Evolutionary conservation across 2,329 filamentous ascomycete species (phyloP).

Genomic region (Talaromyces amestolkiae): DNA sequence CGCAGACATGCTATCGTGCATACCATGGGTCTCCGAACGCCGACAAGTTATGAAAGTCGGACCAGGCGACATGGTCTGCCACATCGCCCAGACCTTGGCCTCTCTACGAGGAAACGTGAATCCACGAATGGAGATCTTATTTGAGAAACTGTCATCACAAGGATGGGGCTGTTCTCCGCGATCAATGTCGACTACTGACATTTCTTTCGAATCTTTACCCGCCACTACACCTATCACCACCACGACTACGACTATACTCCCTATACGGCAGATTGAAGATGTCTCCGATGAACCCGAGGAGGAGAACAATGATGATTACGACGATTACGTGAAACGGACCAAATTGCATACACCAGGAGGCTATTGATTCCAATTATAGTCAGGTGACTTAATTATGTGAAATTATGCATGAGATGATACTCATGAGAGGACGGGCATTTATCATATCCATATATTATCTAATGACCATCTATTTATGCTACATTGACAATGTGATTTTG

Average conservation of each 20-base stretch:
- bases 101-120: constrained; percentile 19
- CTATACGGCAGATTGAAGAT: constrained; percentile 9
- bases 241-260: background rate
- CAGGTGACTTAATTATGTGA: background rate
- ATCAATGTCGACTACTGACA: background rate
- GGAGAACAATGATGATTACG: constrained; percentile 3
- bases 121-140: constrained; percentile 18
- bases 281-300: background rate
- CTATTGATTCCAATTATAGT: background rate
- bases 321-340: constrained; percentile 5
- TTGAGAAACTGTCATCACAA: constrained; percentile 15
- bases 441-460: background rate
- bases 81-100: constrained; percentile 14
- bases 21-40: constrained; percentile 16
- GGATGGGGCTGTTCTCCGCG: constrained; percentile 12
- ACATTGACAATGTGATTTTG: background rate
- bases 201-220: background rate
- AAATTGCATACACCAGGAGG: background rate
- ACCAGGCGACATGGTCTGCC: constrained; percentile 16
- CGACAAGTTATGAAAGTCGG: constrained; percentile 18
- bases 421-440: background rate
- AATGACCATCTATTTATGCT: background rate
- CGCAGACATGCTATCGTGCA: constrained; percentile 17
- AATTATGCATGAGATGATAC: background rate
- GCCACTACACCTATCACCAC: background rate